Conservation (phyloP, 257 asterid genomes). For the Solanum gandarillasii region DNA sequence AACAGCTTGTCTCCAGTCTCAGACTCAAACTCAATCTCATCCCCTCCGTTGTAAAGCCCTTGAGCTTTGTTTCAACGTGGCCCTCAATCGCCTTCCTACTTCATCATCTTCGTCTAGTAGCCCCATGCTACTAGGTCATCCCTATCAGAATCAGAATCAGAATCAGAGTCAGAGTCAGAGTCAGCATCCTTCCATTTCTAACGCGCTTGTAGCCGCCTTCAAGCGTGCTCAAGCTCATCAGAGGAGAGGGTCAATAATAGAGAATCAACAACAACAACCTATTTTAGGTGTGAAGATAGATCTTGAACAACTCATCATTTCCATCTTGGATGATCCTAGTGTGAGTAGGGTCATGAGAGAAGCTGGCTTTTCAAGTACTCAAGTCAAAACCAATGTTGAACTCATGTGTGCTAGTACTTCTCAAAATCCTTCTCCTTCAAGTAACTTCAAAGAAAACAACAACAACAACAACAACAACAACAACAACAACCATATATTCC, state of each 20-base stretch:
- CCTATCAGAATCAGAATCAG: slow-evolving; percentile 9
- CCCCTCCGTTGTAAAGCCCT: slow-evolving; percentile 90
- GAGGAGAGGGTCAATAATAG: slow-evolving; percentile 61
- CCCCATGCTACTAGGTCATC: slow-evolving; percentile 22
- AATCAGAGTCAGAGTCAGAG: too few species aligned
- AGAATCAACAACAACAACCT: slow-evolving; percentile 60
- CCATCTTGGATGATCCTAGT: slow-evolving; percentile 84
- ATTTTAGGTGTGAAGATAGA: slow-evolving; percentile 55
- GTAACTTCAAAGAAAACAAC: not conserved
- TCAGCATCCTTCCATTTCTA: slow-evolving; percentile 47
- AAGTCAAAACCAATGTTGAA: slow-evolving; percentile 65
- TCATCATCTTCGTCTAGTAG: slow-evolving; percentile 23
- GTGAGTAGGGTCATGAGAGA: slow-evolving; percentile 91
- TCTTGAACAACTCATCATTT: slow-evolving; percentile 70
- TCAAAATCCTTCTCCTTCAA: not conserved
- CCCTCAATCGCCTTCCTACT: slow-evolving; percentile 78
- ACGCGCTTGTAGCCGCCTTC: slow-evolving; percentile 87
- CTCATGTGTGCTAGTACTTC: slow-evolving; percentile 4
- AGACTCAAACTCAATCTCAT: slow-evolving; percentile 51
- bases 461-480: too few species aligned
- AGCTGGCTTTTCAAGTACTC: slow-evolving; percentile 80
- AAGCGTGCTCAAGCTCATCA: slow-evolving; percentile 93
- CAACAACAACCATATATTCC: not conserved
- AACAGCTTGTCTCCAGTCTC: slow-evolving; percentile 42
- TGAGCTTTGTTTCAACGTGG: slow-evolving; percentile 93